Base-by-base conservation (phyloP, 345 rosid genomes). In the Populus euphratica region DNA sequence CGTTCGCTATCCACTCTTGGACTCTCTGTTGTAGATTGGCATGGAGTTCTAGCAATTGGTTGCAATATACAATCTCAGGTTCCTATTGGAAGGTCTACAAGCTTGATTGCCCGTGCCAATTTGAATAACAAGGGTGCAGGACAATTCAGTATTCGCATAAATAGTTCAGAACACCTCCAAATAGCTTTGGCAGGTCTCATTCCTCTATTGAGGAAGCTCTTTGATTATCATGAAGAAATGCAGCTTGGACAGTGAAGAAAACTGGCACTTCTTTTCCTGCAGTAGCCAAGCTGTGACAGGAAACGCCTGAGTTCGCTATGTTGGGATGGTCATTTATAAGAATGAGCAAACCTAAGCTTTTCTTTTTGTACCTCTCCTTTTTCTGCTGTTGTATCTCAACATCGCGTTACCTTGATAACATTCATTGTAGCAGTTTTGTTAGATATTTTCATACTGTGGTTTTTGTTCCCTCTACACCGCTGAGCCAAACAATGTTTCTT, bases 21-120 rank as follows among this genome's bases (percentile, higher is more conserved):
- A 63, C 89, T 93, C 49, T 93, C 97, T 2, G 86, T 89, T 66
- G 92, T 93, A 94, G 99, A 96, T 79, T 96, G 99, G 98, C 99
- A 92, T 14, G 97, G 99, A 13, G 97, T 92, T 83, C 93, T 92
- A 73, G 95, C 97, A 56, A 83, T 96, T 39, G 96, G 98, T 72
- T 93, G 99, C 81, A 93, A 96, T 71, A 49, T 92, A 79, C 98
- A 96, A 85, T 87, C 94, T 27, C 97, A 92, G 86, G 25, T 96
- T 8, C 98, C 97, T 1, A 67, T 96, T 27, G 98, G 99, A 43
- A 91, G 93, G 69, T 82, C 91, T 31, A 84, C 94, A 31, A 93
- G 90, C 78, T 44, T 93, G 83, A 88, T 89, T 2, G 90, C 92
- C 27, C 93, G 97, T 1, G 97, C 91, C 68, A 93, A 89, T 85